Percentiles rank a stretch among this genome's conserved stretches.
These are phyloP conservation scores for Mortierella sp. DNA, from an alignment of 371 early-diverging fungal species.

Conservation along the genomic window DNA sequence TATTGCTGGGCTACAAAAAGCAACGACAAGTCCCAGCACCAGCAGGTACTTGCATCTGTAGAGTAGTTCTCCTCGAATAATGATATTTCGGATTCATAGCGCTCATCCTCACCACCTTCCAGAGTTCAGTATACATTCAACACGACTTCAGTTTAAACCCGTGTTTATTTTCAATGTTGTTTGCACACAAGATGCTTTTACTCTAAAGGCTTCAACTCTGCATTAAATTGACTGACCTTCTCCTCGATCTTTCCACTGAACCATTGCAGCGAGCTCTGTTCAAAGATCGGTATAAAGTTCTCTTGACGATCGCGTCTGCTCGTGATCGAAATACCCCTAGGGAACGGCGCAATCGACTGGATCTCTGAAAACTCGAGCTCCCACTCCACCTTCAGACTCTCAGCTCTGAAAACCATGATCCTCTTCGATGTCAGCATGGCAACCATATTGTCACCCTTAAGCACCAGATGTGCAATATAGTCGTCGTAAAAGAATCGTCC, in stretches of 20 bases:
- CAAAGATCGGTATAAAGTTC: slow-evolving; percentile 55
- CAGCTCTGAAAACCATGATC: slow-evolving; percentile 74
- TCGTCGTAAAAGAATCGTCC: slow-evolving; percentile 87
- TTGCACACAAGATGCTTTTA: no score
- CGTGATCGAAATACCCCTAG: slow-evolving; percentile 46
- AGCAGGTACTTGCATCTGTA: no score
- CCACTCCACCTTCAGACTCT: slow-evolving; percentile 78
- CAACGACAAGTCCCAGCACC: no score
- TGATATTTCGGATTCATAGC: no score
- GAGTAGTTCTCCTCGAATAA: no score
- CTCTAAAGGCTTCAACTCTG: slow-evolving; percentile 51
- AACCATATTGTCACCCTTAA: slow-evolving; percentile 78
- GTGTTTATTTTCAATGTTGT: no score
- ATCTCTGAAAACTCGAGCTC: slow-evolving; percentile 56
- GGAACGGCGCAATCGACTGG: slow-evolving; percentile 50
- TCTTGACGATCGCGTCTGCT: slow-evolving; percentile 47
- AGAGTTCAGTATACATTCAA: no score
- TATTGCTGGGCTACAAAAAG: no score
- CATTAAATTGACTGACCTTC: slow-evolving; percentile 48
- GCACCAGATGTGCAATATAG: slow-evolving; percentile 89
- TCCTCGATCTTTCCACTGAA: slow-evolving; percentile 52
- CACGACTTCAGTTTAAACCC: no score
- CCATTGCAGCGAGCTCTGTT: slow-evolving; percentile 44
- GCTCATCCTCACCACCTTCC: no score
- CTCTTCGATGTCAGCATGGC: slow-evolving; percentile 78